phyloP scores from a whole-genome alignment of 1,284 basidiomycete species.

The Rhodotorula sp. region DNA sequence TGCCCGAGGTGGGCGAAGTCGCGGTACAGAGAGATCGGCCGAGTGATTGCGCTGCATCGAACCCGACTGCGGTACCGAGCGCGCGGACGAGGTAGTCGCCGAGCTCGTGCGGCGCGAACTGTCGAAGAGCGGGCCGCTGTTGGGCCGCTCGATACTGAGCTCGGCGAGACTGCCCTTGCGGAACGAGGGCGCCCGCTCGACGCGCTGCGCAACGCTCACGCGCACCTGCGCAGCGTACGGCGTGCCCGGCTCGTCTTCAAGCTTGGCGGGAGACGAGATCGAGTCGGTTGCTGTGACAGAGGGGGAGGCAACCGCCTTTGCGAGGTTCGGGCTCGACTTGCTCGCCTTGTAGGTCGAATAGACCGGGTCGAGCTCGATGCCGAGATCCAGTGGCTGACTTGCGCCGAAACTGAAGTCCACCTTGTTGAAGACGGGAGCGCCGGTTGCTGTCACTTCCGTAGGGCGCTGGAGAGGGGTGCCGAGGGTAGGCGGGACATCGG shows the following conservation, averaged over 20 bases:
- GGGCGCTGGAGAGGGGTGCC: neutral
- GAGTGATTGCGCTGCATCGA: neutral
- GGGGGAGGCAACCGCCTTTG: neutral
- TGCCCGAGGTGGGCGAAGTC: conserved; percentile 10
- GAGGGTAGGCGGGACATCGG: neutral
- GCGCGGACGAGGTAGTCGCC: neutral
- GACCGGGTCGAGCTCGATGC: conserved; percentile 25
- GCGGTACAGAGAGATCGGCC: neutral
- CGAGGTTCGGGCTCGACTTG: neutral
- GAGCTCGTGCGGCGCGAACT: neutral
- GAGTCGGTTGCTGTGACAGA: neutral
- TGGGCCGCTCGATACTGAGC: neutral
- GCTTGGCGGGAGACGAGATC: neutral
- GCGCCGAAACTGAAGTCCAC: conserved; percentile 18
- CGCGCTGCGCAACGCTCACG: conserved; percentile 20
- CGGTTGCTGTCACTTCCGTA: conserved; percentile 5
- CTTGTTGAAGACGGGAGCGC: conserved; percentile 21
- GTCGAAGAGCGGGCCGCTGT: conserved; percentile 2
- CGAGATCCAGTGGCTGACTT: conserved; percentile 30
- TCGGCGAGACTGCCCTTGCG: conserved; percentile 13
- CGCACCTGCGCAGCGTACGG: conserved; percentile 19
- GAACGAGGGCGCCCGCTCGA: conserved; percentile 12
- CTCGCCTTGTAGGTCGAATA: conserved; percentile 27
- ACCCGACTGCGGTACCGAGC: neutral
- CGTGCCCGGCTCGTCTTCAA: conserved; percentile 9